Conservation (phyloP, 257 asterid species). For the Rubia yunnanensis region DNA sequence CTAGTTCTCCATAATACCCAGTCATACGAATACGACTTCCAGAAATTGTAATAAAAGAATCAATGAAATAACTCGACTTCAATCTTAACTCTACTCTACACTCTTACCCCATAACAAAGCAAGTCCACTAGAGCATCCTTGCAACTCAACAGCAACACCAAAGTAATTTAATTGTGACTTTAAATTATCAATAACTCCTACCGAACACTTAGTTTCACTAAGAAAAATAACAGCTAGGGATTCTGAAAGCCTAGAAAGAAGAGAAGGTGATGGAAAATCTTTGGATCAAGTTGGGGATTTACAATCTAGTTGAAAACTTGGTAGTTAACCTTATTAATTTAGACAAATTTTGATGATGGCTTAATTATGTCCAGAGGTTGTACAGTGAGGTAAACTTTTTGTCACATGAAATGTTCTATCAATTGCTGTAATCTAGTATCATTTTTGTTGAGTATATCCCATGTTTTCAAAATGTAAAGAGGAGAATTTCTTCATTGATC, state of each 20-base stretch:
- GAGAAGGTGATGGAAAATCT: constrained; percentile 22
- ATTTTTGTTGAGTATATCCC: constrained; percentile 18
- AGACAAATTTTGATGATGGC: constrained; percentile 24
- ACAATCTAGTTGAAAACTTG: constrained; percentile 28
- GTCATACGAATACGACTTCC: too few relatives aligned
- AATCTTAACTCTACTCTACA: too few relatives aligned
- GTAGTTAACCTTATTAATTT: constrained; percentile 23
- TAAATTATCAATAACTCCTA: too few relatives aligned
- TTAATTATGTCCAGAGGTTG: constrained; percentile 30
- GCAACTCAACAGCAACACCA: too few relatives aligned
- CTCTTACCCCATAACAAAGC: too few relatives aligned
- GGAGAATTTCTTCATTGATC: constrained; percentile 21
- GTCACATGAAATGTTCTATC: constrained; percentile 26
- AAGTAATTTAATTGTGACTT: too few relatives aligned
- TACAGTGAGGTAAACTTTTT: constrained; percentile 58
- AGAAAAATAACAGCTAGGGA: constrained; percentile 30
- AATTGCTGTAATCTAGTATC: constrained; percentile 34
- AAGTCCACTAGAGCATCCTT: too few relatives aligned
- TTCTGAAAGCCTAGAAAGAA: constrained; percentile 24
- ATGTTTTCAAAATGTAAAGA: constrained; percentile 39
- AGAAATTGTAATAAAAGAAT: too few relatives aligned
- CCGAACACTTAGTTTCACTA: too few relatives aligned
- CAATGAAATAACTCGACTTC: too few relatives aligned
- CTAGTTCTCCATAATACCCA: too few relatives aligned
- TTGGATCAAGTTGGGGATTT: constrained; percentile 30